Evolutionary conservation across 306 rosid genomes (phyloP), one percentile per base, ranked within the genome.

Genomic region (Pyrus communis): DNA sequence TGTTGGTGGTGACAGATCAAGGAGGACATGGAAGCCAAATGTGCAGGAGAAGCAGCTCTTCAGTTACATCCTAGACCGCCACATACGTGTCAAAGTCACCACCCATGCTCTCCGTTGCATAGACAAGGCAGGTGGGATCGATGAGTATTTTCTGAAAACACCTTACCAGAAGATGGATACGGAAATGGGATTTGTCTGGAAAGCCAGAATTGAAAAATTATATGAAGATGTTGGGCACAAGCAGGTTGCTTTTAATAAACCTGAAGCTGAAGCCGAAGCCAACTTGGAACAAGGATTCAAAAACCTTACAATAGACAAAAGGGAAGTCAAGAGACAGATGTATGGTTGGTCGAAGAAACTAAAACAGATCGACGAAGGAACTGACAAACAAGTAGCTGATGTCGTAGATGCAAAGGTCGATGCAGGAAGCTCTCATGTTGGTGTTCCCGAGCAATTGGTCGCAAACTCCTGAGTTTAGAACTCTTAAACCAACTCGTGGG

Each of bases 81-180:
- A 92, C 22, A 86, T 95, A 81, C 86, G 96, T 62, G 91, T 90
- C 7, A 92, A 95, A 87, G 96, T 95, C 60, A 89, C 93, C 67
- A 95, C 97, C 23, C 97, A 95, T 7, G 97, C 98, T 70, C 88
- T 95, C 40, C 91, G 97, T 18, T 89, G 97, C 85, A 87, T 95
- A 22, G 98, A 92, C 91, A 95, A 95, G 83, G 95, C 86, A 7
- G 98, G 98, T 77, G 98, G 98, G 75, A 87, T 95, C 62, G 97
- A 95, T 28, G 98, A 95, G 81, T 95, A 95, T 86, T 85, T 95
- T 79, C 89, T 95, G 79, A 92, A 85, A 81, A 95, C 98, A 49
- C 96, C 98, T 71, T 92, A 92, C 89, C 91, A 79, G 25, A 92
- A 90, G 84, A 89, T 95, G 97, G 96, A 95, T 86, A 90, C 97